Percentiles rank a stretch among this genome's conserved stretches.
Evolutionary conservation across 163 green algal species (phyloP).

Genomic region (Chloroidium sp.): DNA sequence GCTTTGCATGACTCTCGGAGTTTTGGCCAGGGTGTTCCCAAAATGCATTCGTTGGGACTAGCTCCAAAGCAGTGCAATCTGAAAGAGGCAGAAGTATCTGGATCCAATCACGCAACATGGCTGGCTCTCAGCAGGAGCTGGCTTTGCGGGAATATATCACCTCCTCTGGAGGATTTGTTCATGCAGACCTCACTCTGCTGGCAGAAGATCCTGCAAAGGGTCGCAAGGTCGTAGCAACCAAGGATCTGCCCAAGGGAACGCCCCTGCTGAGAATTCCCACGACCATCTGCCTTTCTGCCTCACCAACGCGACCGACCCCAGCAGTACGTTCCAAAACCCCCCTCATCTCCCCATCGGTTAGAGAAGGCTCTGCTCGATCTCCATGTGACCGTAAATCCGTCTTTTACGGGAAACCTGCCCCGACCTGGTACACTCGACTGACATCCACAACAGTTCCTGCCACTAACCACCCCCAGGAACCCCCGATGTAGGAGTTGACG

Average conservation of each 20-base stretch:
- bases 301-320: constrained; percentile 2
- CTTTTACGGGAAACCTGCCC: neutral
- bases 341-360: neutral
- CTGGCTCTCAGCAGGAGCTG: no score
- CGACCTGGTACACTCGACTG: neutral
- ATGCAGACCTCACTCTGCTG: constrained; percentile 11
- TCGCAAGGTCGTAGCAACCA: constrained; percentile 28
- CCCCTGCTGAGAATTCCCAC: constrained; percentile 32
- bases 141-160: no score
- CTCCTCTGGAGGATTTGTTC: constrained; percentile 19
- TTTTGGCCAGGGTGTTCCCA: no score
- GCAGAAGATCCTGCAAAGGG: constrained; percentile 11
- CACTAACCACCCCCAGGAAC: neutral
- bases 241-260: constrained; percentile 37
- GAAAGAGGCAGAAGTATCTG: no score
- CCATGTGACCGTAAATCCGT: no score
- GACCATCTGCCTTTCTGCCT: constrained; percentile 1
- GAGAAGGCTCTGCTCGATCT: no score
- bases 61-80: no score
- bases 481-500: neutral
- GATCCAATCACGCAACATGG: no score
- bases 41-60: no score
- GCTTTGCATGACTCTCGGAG: no score
- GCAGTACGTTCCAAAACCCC: neutral
- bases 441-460: neutral